Base-by-base conservation (phyloP, 768 basidiomycete genomes). In the Lanmaoa rubissima region DNA sequence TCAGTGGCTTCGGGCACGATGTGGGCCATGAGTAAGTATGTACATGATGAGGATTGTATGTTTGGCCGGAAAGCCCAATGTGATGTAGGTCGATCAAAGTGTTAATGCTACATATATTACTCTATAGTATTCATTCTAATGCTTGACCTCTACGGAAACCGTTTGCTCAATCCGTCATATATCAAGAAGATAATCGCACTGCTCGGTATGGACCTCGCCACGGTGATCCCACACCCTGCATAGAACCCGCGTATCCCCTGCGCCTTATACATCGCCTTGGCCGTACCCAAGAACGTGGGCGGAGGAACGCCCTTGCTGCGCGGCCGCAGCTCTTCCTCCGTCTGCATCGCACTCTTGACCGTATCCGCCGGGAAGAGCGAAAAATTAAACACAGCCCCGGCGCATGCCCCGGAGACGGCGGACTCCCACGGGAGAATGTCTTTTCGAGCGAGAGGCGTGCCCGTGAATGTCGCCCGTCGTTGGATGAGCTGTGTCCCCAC, bases 351-450 rank as follows among this genome's bases (percentile, higher is more conserved):
- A 60, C 88, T 91, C 79, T 98, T 98, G 65, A 98, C 82, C 31
- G 91, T 90, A 73, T 98, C 96, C 5, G 94, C 94, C 0, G 96
- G 96, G 78, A 95, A 98, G 51, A 96, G 78, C n/a, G 91, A 80
- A 65, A 95, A 74, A 61, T 91, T 94, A 74, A 91, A 96, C 45
- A 82, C 78, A 5, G 88, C 86, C 11, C 95, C 95, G 2, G 95
- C 92, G 53, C 84, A 80, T 5, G 93, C 95, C 19, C 95, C 95
- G 1, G 90, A 81, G 0, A 89, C 53, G n/a, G 92, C 93, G 2
- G 90, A 87, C 70, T 98, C 91, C 84, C 84, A 89, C 2, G 87
- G 79, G 31, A 76, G 67, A n/a, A 92, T 76, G 50, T 76, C 82
- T 36, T 76, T 78, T 46, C 80, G 78, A 7, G 54, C 36, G 67